Evolutionary conservation across 1,139 yeast genomes (phyloP).

Genomic region (Lodderomyces jiufengensis): DNA sequence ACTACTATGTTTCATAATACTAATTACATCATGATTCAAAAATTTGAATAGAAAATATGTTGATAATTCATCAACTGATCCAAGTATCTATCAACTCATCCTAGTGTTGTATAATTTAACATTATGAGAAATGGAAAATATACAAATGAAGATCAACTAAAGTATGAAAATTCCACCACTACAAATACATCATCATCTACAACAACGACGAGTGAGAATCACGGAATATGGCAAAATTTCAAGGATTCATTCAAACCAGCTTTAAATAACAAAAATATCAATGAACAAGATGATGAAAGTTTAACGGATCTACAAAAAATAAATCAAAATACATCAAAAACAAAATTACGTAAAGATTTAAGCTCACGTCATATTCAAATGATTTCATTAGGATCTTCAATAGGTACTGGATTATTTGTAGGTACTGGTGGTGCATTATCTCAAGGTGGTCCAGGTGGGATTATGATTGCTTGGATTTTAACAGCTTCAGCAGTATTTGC

Average conservation of each 20-base stretch:
- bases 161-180: too few relatives aligned
- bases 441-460: conserved; percentile 66
- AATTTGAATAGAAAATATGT: too few relatives aligned
- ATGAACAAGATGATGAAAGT: conserved; percentile 16
- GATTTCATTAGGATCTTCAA: conserved; percentile 83
- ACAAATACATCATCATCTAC: conserved; percentile 3
- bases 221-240: conserved; percentile 23
- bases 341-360: conserved; percentile 34
- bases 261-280: conserved; percentile 8
- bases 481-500: conserved; percentile 26
- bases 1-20: too few relatives aligned
- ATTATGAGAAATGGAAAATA: too few relatives aligned
- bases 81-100: too few relatives aligned
- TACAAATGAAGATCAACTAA: too few relatives aligned
- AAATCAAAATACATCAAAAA: conserved; percentile 35
- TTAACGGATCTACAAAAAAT: conserved; percentile 36
- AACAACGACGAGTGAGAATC: conserved; percentile 1
- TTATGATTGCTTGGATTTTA: conserved; percentile 48
- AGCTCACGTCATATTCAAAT: conserved; percentile 44
- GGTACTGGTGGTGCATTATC: conserved; percentile 37
- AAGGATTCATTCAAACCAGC: conserved; percentile 38
- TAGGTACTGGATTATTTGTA: conserved; percentile 52
- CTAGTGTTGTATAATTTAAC: too few relatives aligned
- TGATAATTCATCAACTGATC: too few relatives aligned
- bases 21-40: too few relatives aligned